Percentiles rank a stretch among this genome's conserved stretches.
Conservation (phyloP, 2,329 filamentous ascomycete species). For the Trichoderma atroviride region DNA sequence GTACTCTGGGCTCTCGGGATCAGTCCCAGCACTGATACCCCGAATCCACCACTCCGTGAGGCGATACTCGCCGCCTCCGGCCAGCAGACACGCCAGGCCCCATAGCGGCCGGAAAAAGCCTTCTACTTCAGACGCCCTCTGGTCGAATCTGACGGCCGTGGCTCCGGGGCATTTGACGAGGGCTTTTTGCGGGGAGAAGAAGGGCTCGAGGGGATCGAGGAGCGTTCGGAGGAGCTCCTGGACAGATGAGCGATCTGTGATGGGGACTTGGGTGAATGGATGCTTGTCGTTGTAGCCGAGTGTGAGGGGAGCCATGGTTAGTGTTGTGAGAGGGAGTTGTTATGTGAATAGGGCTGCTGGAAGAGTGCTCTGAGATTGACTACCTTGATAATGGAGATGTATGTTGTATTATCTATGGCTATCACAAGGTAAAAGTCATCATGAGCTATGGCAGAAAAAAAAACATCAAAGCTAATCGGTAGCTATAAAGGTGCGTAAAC, state of each 20-base stretch:
- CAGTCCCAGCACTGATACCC: slow-evolving; percentile 70
- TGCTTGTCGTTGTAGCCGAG: slow-evolving; percentile 58
- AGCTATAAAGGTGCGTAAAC: neutral
- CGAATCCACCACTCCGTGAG: slow-evolving; percentile 63
- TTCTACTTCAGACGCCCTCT: slow-evolving; percentile 75
- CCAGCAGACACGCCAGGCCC: slow-evolving; percentile 71
- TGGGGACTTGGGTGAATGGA: slow-evolving; percentile 56
- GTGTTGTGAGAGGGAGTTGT: neutral
- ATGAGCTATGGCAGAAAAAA: neutral
- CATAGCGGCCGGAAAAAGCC: slow-evolving; percentile 75
- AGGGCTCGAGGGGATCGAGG: slow-evolving; percentile 70
- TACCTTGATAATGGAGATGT: neutral
- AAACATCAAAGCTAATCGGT: neutral
- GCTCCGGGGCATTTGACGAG: slow-evolving; percentile 59
- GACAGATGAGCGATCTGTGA: slow-evolving; percentile 47
- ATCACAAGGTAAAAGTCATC: neutral
- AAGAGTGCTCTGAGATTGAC: neutral
- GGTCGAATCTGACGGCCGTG: slow-evolving; percentile 76
- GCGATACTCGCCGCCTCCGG: slow-evolving; percentile 66
- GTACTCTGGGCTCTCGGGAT: slow-evolving; percentile 70
- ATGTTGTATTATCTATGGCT: neutral
- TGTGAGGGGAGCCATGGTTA: slow-evolving; percentile 30
- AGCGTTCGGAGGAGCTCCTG: slow-evolving; percentile 64
- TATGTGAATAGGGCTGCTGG: neutral
- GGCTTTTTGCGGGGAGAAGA: slow-evolving; percentile 55